Evolutionary conservation across 2,329 filamentous ascomycete genomes (phyloP), one percentile per base, ranked within the genome.

Genomic region (Coniella lustricola): DNA sequence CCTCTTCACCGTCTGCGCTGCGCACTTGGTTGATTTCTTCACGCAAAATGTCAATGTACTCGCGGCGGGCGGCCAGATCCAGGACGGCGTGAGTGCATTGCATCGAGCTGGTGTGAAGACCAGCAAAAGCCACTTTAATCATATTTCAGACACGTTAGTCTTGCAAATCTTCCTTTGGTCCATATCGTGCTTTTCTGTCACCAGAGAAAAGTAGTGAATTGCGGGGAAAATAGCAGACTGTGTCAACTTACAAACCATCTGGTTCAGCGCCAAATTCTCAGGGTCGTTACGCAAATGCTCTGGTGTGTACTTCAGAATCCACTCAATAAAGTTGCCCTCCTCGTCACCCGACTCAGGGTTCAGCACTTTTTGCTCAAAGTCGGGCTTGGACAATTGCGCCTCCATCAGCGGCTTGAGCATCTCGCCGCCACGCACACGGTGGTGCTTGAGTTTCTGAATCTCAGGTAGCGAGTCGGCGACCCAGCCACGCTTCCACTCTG

Each of bases 11-110:
- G 50, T 43, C 3, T 56, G 41, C 60, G 1, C 56, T 57, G 1
- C 74, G 56, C 0, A 66, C 67, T 1, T 62, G 56, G 2, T 62
- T 55, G 3, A 74, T 68, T 56, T 75, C 73, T 16, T 70, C 62
- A 2, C 70, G 60, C 32, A 76, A 54, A 1, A 61, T 59, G 12
- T 66, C 57, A 5, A 72, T 56, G 32, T 64, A 64, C 43, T 73
- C 67, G 0, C 67, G 67, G 32, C 70, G 13, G 4, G 32, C 32
- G 13, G 32, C 32, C 13, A 1, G 18, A 49, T 37, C 32, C 4
- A 34, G 32, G 10, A 34, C 32, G 13, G 32, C 32, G 16, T 34
- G 32, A n/a, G 32, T 34, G 10, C 7, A 34, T 34, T 34, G 32
- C 32, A 34, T 34, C 13, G 32, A 34, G 32, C 32, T 34, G 12